Base-by-base conservation (phyloP, 2,329 filamentous ascomycete species). In the Ceratocystis harringtonii region DNA sequence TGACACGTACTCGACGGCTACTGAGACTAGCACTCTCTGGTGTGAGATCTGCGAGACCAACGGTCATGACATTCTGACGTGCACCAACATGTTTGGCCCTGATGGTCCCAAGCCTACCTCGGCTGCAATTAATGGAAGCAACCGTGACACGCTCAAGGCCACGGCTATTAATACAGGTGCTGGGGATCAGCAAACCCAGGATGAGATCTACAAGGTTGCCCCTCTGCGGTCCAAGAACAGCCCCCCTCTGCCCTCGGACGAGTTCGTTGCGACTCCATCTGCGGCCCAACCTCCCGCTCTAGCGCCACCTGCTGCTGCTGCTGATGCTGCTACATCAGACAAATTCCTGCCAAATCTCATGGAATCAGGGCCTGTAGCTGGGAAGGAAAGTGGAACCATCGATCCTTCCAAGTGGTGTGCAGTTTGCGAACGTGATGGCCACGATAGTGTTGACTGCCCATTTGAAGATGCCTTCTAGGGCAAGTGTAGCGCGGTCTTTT, bases 371-470 rank as follows among this genome's bases (percentile, higher is more conserved):
- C 86, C 89, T 1, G 81, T 90, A 28, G 87, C 89, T 3, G 89
- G 89, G 63, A 92, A 90, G 77, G 84, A 87, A 69, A 90, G 85
- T 65, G 88, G 88, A 0, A 78, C 89, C 60, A 80, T 92, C 69
- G 90, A 97, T 71, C 84, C 86, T 65, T 83, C 87, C 68, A 96
- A 96, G 77, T 99, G 94, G 94, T 99, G 94, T 75, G 94, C 94
- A 17, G 80, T 97, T 57, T 99, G 94, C 74, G 94, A 99, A 78
- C 85, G 90, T 68, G 94, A 99, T 72, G 94, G 94, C 15, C 94
- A 99, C 74, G 89, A 96, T 75, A 96, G 92, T 72, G 92, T 95
- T 68, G 90, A 95, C 75, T 96, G 92, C 75, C 91, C 92, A 12
- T 88, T 95, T 75, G 92, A 96, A 76, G 90, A 95, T 74, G 85